Percentiles rank a stretch among this genome's conserved stretches.
These are phyloP conservation scores for Sonneratia alba DNA, from an alignment of 345 rosid genomes.

Conservation along the genomic window DNA sequence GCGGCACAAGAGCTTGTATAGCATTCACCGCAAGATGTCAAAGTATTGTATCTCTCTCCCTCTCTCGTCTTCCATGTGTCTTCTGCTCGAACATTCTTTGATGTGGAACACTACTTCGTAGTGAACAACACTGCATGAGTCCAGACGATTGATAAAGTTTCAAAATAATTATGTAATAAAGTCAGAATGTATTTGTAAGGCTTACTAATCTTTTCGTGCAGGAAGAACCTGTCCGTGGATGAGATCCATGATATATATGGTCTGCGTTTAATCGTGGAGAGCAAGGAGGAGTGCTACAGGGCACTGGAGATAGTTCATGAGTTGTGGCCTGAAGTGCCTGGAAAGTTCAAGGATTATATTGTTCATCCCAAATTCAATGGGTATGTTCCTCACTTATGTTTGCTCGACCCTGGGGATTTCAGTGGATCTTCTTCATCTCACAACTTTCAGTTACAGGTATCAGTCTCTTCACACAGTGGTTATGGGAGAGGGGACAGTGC, in stretches of 20 bases:
- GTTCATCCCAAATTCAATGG: slow-evolving; percentile 75
- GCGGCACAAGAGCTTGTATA: slow-evolving; percentile 89
- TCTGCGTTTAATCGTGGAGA: slow-evolving; percentile 73
- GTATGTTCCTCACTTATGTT: slow-evolving; percentile 25
- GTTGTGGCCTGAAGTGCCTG: slow-evolving; percentile 87
- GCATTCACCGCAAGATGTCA: slow-evolving; percentile 81
- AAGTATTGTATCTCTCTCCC: slow-evolving; percentile 39
- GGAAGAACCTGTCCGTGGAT: slow-evolving; percentile 79
- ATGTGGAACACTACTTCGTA: too few relatives aligned
- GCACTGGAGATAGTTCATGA: slow-evolving; percentile 63
- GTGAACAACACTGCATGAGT: too few relatives aligned
- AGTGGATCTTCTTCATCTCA: not conserved
- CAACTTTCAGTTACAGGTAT: slow-evolving; percentile 35
- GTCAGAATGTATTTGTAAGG: not conserved
- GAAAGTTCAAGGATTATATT: slow-evolving; percentile 86
- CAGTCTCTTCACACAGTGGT: slow-evolving; percentile 86
- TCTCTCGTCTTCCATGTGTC: not conserved
- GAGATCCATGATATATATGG: slow-evolving; percentile 97
- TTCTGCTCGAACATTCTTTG: too few relatives aligned
- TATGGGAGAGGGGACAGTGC: slow-evolving; percentile 55
- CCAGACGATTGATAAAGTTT: too few relatives aligned
- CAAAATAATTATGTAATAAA: too few relatives aligned
- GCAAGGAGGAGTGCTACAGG: slow-evolving; percentile 67
- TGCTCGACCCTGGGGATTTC: not conserved
- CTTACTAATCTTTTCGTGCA: slow-evolving; percentile 19